phyloP scores from a whole-genome alignment of 2,329 filamentous ascomycete genomes.

The Penicillium brevicompactum region DNA sequence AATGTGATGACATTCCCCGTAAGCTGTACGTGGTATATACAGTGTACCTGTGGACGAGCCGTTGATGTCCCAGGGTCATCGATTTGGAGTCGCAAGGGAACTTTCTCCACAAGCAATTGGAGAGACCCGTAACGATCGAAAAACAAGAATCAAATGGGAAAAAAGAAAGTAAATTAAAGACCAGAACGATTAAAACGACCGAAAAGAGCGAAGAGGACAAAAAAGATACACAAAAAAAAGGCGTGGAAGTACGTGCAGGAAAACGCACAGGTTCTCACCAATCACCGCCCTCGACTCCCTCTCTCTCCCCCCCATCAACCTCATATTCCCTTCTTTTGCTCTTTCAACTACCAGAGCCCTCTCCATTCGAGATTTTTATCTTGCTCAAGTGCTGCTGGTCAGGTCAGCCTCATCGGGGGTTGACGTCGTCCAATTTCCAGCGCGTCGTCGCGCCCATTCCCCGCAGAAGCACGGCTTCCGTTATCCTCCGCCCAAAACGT shows the following conservation, averaged over 20 bases:
- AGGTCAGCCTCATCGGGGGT: conserved; percentile 20
- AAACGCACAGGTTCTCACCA: conserved; percentile 20
- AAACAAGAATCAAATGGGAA: neutral
- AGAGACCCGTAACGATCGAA: neutral
- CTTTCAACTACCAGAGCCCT: neutral
- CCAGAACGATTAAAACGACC: neutral
- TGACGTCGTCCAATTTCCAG: conserved; percentile 23
- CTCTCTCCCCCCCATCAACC: conserved; percentile 11
- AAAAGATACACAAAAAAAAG: conserved; percentile 9
- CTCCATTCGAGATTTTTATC: neutral
- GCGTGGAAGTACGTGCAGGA: conserved; percentile 10
- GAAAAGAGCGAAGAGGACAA: neutral
- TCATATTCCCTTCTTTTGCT: conserved; percentile 12
- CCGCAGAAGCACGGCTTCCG: conserved; percentile 27
- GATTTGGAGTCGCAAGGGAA: too few relatives aligned
- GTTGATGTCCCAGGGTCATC: too few relatives aligned
- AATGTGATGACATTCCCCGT: too few relatives aligned
- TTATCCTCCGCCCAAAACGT: conserved; percentile 19
- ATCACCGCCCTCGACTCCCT: conserved; percentile 25
- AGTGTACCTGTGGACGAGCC: too few relatives aligned
- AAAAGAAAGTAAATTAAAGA: neutral
- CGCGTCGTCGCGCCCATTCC: conserved; percentile 29
- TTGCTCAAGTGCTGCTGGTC: conserved; percentile 4
- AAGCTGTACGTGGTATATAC: too few relatives aligned
- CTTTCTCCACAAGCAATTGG: too few relatives aligned